Base-by-base conservation (phyloP, 495 filamentous ascomycete species). In the Astrothelium macrocarpum region DNA sequence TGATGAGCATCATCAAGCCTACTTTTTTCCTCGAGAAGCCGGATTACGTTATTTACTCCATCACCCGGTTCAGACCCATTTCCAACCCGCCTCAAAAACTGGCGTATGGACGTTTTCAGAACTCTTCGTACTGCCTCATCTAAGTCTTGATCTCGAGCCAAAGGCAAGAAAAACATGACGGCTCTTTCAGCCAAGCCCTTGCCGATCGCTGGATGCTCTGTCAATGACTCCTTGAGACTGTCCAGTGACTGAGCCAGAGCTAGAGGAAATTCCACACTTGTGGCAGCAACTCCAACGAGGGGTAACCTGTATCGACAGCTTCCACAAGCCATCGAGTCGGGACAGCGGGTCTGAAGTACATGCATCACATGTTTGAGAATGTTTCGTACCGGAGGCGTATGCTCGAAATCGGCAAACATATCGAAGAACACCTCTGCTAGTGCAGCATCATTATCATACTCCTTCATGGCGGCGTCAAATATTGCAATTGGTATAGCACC, bases 401-500 rank as follows among this genome's bases (percentile, higher is more conserved):
- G 73, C 34, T 76, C 72, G 68, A 95, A 96, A 1, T 79, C 76
- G 7, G 83, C 81, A 64, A 91, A 89, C 74, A 93, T 83, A 67
- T 88, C 79, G 70, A 93, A 96, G 73, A 97, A 96, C 12, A 83
- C 77, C 65, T 84, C 82, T 0, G 85, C 90, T 32, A 91, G 80
- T 0, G 75, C 72, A 2, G 84, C 69, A 62, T 85, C 83, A 73
- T 81, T 77, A 70, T 82, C 82, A 61, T 89, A 86, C 70, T 94
- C 82, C 70, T 89, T 91, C 79, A 87, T 85, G 1, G 90, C 89
- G 16, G 88, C 81, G 71, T 95, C 91, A 67, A 97, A 97, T 42
- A 97, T 89, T 32, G 93, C 91, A 59, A 92, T 81, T 2, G 95
- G 91, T 66, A 97, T 95, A 3, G 91, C 92, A 9, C 94, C 94